Percentiles rank a stretch among this genome's conserved stretches.
Conservation (phyloP, 345 rosid genomes). For the Eucalyptus pauciflora region DNA sequence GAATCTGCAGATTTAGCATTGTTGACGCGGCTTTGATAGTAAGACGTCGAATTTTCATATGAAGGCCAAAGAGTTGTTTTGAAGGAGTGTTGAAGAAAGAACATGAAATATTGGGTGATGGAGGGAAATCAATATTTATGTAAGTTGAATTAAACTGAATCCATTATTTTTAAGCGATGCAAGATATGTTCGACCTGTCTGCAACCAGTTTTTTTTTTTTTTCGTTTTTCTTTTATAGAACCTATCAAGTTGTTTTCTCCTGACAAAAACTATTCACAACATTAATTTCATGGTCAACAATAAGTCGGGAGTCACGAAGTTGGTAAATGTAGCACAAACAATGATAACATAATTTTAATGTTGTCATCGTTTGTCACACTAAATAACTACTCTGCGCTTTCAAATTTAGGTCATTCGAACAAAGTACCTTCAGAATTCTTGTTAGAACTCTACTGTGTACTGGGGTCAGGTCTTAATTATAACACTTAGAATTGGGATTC, state of each 20-base stretch:
- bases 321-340: not conserved
- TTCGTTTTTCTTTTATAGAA: not conserved
- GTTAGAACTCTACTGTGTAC: not conserved
- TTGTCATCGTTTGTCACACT: not conserved
- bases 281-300: not conserved
- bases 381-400: not conserved
- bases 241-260: not conserved
- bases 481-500: not conserved
- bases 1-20: not conserved
- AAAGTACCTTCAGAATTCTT: not conserved
- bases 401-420: not conserved
- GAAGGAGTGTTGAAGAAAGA: not conserved
- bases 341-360: not conserved
- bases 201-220: not conserved
- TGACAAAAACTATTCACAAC: not conserved
- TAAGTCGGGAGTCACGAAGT: not conserved
- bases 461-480: not conserved
- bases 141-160: not conserved
- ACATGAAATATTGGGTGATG: not conserved
- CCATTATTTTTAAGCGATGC: not conserved
- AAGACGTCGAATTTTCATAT: not conserved
- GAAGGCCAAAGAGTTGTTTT: not conserved
- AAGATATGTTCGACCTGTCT: not conserved
- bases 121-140: not conserved
- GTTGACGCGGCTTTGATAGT: not conserved